Percentiles rank a stretch among this genome's conserved stretches.
phyloP scores from a whole-genome alignment of 495 filamentous ascomycete species.

The Mytilinidion resinicola region DNA sequence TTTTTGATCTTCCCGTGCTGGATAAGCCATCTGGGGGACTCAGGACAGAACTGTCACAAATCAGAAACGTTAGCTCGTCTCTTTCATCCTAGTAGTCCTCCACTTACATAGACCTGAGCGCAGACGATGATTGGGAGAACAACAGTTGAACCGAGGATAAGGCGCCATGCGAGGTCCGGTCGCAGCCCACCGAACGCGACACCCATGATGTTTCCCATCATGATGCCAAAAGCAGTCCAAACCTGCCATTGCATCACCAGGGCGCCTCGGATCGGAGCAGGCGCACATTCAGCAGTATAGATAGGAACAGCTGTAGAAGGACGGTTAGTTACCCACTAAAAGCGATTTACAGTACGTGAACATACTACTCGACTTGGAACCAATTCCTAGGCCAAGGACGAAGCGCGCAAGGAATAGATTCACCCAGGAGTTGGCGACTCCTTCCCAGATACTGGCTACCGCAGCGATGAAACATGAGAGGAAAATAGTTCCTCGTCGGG shows the following conservation, averaged over 20 bases:
- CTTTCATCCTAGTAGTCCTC: constrained; percentile 60
- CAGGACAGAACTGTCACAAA: constrained; percentile 26
- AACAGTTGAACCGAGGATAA: constrained; percentile 42
- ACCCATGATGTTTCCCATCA: too few relatives aligned
- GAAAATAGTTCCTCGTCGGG: constrained; percentile 14
- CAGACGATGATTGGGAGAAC: constrained; percentile 34
- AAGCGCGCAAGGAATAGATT: constrained; percentile 53
- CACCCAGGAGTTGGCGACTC: constrained; percentile 44
- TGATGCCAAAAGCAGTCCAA: constrained; percentile 10
- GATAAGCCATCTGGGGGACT: constrained; percentile 28
- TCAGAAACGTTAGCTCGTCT: constrained; percentile 47
- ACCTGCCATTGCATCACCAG: constrained; percentile 61
- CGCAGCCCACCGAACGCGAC: constrained; percentile 20
- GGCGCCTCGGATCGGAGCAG: constrained; percentile 51
- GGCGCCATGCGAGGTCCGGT: constrained; percentile 35
- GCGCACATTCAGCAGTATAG: constrained; percentile 53
- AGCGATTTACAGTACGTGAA: too few relatives aligned
- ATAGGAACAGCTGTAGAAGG: constrained; percentile 48
- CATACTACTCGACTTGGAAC: constrained; percentile 42
- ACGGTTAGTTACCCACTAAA: too few relatives aligned
- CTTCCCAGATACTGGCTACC: too few relatives aligned
- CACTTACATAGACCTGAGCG: constrained; percentile 20
- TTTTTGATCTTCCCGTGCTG: constrained; percentile 11
- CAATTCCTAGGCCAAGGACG: constrained; percentile 55
- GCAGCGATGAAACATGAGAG: constrained; percentile 8